A percentile compares a stretch with the other conserved stretches of the same genome.
Evolutionary conservation across 2,329 filamentous ascomycete species (phyloP).

Genomic region (Cladosporium austrohemisphaericum): DNA sequence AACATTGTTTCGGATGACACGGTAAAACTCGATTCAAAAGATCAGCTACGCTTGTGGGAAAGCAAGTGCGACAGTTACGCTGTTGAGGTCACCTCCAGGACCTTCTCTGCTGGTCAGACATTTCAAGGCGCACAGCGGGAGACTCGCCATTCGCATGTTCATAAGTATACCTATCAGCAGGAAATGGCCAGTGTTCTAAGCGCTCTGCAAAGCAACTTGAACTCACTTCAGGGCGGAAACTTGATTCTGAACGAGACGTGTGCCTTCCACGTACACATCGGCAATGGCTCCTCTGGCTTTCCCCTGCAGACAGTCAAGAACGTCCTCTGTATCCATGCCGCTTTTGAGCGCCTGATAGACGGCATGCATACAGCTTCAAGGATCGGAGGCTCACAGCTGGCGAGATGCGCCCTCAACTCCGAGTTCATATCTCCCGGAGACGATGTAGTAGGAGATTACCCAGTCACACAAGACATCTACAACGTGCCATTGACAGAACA

Average conservation of each 20-base stretch:
- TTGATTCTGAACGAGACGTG: neutral
- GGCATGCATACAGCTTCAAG: conserved; percentile 16
- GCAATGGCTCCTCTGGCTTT: conserved; percentile 7
- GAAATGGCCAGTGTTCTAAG: neutral
- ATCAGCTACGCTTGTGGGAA: neutral
- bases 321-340: conserved; percentile 18
- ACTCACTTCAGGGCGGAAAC: neutral
- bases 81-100: neutral
- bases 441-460: neutral
- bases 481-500: neutral
- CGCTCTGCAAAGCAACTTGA: neutral
- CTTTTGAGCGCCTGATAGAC: conserved; percentile 21
- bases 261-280: conserved; percentile 24
- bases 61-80: neutral
- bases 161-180: neutral
- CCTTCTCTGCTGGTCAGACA: neutral
- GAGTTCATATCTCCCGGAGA: too few species aligned
- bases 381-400: neutral
- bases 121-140: too few species aligned
- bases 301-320: conserved; percentile 20
- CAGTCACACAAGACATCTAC: neutral
- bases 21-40: neutral
- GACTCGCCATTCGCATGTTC: too few species aligned
- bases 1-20: neutral
- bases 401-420: neutral